Evolutionary conservation across 148 eudicot species (phyloP).

Genomic region (Euryodendron excelsum): DNA sequence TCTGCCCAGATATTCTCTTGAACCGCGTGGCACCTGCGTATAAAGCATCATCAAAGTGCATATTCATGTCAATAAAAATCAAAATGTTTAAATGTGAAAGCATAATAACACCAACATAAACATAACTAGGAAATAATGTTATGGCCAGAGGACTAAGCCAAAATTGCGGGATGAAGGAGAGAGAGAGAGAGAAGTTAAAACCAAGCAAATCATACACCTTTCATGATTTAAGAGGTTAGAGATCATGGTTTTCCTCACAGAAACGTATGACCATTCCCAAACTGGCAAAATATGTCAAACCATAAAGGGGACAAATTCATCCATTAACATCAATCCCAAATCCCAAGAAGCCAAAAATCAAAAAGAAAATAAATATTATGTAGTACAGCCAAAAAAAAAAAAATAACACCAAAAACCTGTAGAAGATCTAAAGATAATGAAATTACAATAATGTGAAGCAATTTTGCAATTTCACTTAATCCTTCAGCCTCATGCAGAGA

Average conservation of each 20-base stretch:
- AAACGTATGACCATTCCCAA: not conserved
- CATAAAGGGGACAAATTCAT: not conserved
- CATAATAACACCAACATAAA: not conserved
- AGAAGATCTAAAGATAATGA: not conserved
- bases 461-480: too few species aligned
- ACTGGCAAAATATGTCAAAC: not conserved
- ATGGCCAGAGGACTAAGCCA: too few species aligned
- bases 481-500: too few species aligned
- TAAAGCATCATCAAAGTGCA: not conserved
- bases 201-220: too few species aligned
- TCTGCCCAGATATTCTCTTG: constrained; percentile 70
- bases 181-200: too few species aligned
- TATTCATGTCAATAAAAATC: not conserved
- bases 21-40: constrained; percentile 68
- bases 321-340: not conserved
- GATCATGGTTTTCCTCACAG: not conserved
- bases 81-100: not conserved
- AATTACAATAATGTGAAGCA: not conserved
- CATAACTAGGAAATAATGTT: not conserved
- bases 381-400: not conserved
- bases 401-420: not conserved
- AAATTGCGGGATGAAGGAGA: too few species aligned
- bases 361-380: not conserved
- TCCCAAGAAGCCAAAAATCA: not conserved
- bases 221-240: too few species aligned